Conservation (phyloP, 2,329 filamentous ascomycete species). For the Alternaria conjuncta region DNA sequence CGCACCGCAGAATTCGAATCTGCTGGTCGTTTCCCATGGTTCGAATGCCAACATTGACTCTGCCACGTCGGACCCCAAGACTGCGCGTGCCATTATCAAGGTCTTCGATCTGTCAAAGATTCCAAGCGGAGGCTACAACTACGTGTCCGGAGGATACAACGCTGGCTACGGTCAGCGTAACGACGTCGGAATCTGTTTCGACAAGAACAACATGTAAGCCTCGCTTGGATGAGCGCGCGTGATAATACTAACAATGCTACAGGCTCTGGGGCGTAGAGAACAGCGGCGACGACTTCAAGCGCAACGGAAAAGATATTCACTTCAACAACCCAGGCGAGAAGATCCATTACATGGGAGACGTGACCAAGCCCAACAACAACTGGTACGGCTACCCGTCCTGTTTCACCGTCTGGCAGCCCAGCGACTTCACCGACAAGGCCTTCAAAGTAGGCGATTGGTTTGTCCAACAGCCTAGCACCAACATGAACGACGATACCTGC, state of each 20-base stretch:
- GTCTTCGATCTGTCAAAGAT: constrained; percentile 60
- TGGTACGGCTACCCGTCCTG: constrained; percentile 77
- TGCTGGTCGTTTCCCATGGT: constrained; percentile 70
- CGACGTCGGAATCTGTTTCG: constrained; percentile 65
- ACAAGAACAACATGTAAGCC: constrained; percentile 56
- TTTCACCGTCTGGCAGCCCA: constrained; percentile 68
- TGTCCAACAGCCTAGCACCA: constrained; percentile 41
- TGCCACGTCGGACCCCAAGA: constrained; percentile 55
- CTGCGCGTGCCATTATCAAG: constrained; percentile 70
- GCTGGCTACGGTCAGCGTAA: constrained; percentile 74
- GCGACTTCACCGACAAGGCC: constrained; percentile 55
- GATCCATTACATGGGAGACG: constrained; percentile 71
- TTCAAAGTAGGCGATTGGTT: constrained; percentile 56
- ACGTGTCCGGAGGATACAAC: constrained; percentile 57
- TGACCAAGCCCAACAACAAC: constrained; percentile 49
- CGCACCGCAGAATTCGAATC: constrained; percentile 60
- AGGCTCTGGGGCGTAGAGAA: constrained; percentile 67
- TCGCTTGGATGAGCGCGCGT: constrained; percentile 34
- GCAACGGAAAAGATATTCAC: constrained; percentile 67
- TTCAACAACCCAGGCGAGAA: constrained; percentile 74
- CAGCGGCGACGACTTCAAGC: constrained; percentile 67
- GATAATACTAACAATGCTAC: neutral
- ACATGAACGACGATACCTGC: constrained; percentile 57
- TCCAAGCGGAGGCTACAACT: constrained; percentile 52
- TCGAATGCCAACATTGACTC: constrained; percentile 68